Base-by-base conservation (phyloP, 768 basidiomycete species). In the Exsudoporus frostii region DNA sequence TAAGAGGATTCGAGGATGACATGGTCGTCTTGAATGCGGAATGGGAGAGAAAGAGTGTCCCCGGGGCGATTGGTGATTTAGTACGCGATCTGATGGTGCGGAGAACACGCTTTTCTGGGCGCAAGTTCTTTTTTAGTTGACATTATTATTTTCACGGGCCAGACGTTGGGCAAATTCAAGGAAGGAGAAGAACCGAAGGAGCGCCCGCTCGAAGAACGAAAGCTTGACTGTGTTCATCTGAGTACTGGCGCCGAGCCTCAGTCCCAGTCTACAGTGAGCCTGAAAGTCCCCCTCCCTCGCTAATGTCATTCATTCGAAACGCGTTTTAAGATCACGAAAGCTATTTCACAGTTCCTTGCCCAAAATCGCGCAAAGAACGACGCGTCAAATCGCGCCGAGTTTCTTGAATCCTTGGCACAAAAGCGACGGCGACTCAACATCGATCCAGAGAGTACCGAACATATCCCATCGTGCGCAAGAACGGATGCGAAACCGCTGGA, bases 311-410 rank as follows among this genome's bases (percentile, higher is more conserved):
- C 30, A 48, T 58, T 40, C 41, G 43, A 64, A 48, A 25, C 50
- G 45, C 53, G 42, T 42, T 22, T 15, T 1, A 58, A 88, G 90
- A 74, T 84, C 30, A 90, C 79, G 53, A 86, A 81, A 65, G 81
- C 81, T 7, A 85, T 92, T 29, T 88, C 90, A 3, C 66, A 73
- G 40, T 86, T 92, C 51, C 78, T 92, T 1, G 86, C 88, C 0
- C 74, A 76, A 45, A 90, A 84, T 47, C 79, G 87, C 7, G 82
- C 84, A 1, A 81, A 83, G 40, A 90, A 88, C 58, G 84, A 89
- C 61, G 79, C 79, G 34, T 92, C 90, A 10, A 92, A 92, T 61
- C 82, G 85, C 25, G 72, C 78, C 8, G 90, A 92, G 60, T 92
- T 92, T 62, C 72, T 92, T 1, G 71, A 80, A 39, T 79, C 81